Percentiles rank a stretch among this genome's conserved stretches.
phyloP scores from a whole-genome alignment of 305 asterid genomes.

The Rubia peregrina region DNA sequence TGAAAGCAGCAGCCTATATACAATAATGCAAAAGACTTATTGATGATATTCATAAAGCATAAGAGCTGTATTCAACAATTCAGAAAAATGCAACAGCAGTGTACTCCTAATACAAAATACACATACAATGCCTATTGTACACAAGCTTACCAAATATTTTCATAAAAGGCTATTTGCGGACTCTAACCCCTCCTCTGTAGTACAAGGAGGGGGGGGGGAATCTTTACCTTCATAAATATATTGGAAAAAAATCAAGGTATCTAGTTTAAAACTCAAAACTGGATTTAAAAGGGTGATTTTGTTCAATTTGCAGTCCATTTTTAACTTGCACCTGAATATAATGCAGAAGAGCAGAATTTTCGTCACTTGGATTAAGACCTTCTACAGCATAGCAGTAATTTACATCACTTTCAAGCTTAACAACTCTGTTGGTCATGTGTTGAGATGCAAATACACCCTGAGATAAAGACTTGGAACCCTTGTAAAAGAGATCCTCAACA shows the following conservation, averaged over 20 bases:
- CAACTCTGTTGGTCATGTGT: slow-evolving; percentile 63
- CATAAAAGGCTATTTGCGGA: not conserved
- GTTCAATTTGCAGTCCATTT: not conserved
- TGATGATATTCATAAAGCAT: slow-evolving; percentile 8
- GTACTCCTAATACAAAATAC: too few relatives aligned
- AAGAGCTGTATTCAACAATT: not conserved
- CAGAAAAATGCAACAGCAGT: not conserved
- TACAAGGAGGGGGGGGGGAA: not conserved
- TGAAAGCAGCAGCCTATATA: slow-evolving; percentile 61
- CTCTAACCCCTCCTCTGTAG: not conserved
- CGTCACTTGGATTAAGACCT: slow-evolving; percentile 91
- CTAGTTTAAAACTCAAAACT: not conserved
- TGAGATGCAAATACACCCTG: slow-evolving; percentile 78
- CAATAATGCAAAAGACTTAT: slow-evolving; percentile 7
- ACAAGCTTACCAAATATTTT: not conserved
- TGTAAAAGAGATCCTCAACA: slow-evolving; percentile 64
- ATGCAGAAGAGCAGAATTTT: slow-evolving; percentile 85
- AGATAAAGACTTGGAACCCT: slow-evolving; percentile 54
- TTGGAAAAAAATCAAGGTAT: not conserved
- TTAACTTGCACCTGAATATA: slow-evolving; percentile 68
- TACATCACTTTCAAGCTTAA: slow-evolving; percentile 67
- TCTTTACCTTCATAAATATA: not conserved
- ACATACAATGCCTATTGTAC: not conserved
- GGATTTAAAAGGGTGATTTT: not conserved
- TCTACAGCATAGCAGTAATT: slow-evolving; percentile 49